These are phyloP conservation scores for Mortierella sp. DNA, from an alignment of 371 early-diverging fungal species.

Conservation along the genomic window DNA sequence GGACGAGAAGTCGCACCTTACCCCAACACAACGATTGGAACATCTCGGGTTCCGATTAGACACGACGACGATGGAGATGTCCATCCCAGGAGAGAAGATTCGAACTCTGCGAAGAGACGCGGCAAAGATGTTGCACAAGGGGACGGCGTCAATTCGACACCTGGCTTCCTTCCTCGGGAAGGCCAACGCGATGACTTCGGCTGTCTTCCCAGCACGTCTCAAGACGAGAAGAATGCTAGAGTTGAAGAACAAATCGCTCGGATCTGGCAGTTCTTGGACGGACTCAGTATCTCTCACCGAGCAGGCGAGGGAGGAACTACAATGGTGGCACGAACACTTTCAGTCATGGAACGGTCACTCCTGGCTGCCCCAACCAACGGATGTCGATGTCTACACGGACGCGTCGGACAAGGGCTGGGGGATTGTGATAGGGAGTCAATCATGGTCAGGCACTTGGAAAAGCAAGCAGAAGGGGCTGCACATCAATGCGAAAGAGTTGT, in stretches of 20 bases:
- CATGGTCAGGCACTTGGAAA: conserved; percentile 21
- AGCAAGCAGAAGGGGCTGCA: conserved; percentile 3
- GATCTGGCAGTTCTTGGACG: conserved; percentile 13
- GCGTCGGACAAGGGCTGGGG: conserved; percentile 48
- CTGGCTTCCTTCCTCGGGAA: no score
- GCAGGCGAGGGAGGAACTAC: conserved; percentile 20
- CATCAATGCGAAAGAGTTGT: conserved; percentile 30
- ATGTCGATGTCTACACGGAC: conserved; percentile 39
- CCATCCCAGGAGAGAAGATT: no score
- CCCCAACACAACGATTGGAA: conserved; percentile 27
- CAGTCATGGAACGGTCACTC: conserved; percentile 31
- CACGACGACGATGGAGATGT: not conserved
- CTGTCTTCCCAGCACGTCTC: conserved; percentile 7
- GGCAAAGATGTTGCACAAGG: no score
- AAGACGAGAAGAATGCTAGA: conserved; percentile 3
- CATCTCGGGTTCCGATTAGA: conserved; percentile 35
- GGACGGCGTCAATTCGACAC: no score
- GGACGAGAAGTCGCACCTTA: conserved; percentile 13
- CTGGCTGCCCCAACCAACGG: conserved; percentile 10
- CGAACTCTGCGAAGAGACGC: no score
- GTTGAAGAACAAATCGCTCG: conserved; percentile 15
- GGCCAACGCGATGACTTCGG: no score
- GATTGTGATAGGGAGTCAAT: conserved; percentile 20
- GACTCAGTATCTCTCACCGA: not conserved
- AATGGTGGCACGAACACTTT: conserved; percentile 39